Evolutionary conservation across 2,329 filamentous ascomycete genomes (phyloP).

Genomic region (Epichloe sibirici): DNA sequence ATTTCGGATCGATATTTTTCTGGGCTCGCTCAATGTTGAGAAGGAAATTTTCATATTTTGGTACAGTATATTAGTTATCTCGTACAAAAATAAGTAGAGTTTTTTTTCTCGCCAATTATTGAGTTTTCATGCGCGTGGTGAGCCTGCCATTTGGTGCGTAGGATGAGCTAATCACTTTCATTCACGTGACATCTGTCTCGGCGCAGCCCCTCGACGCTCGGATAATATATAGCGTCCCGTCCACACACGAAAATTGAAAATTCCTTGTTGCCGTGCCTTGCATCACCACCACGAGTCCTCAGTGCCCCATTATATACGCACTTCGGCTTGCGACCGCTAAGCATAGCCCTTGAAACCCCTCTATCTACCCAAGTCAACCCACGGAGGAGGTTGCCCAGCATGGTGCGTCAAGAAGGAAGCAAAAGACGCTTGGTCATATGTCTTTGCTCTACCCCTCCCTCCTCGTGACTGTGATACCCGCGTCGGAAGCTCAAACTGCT

Average conservation of each 20-base stretch:
- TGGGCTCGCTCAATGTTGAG: too few species aligned
- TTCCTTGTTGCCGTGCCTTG: constrained; percentile 22
- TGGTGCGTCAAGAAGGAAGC: constrained; percentile 24
- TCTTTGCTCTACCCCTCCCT: constrained; percentile 18
- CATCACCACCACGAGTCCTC: constrained; percentile 28
- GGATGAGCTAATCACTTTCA: constrained; percentile 16
- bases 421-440: constrained; percentile 9
- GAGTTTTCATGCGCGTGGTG: background rate
- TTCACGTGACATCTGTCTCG: constrained; percentile 21
- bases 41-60: too few species aligned
- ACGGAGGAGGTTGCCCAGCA: constrained; percentile 41
- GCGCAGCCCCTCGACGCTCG: constrained; percentile 29
- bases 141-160: background rate
- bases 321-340: constrained; percentile 27
- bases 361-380: constrained; percentile 23
- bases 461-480: constrained; percentile 11
- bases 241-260: constrained; percentile 36
- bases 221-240: constrained; percentile 18
- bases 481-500: background rate
- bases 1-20: too few species aligned
- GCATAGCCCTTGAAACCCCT: constrained; percentile 25
- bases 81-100: too few species aligned
- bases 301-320: constrained; percentile 23
- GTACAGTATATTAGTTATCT: too few species aligned
- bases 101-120: too few species aligned